Conservation (phyloP, 257 asterid species). For the Solanum rostratum region DNA sequence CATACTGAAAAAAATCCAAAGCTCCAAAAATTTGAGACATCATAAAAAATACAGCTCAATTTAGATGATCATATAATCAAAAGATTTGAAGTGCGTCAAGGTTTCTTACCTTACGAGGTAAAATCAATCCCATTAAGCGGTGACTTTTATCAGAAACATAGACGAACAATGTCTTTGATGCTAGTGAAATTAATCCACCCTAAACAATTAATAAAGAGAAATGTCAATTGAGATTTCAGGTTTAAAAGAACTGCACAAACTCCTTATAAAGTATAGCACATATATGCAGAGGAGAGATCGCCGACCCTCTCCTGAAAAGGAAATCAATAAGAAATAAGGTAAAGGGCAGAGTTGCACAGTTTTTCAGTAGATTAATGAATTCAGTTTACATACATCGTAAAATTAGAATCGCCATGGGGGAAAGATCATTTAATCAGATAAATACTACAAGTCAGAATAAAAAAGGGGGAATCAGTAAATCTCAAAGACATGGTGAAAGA, state of each 20-base stretch:
- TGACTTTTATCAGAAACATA: constrained; percentile 70
- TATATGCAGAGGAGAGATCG: background rate
- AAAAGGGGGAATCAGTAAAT: background rate
- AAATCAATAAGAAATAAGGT: background rate
- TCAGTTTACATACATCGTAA: background rate
- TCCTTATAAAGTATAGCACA: background rate
- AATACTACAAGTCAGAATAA: background rate
- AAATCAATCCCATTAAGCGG: constrained; percentile 87
- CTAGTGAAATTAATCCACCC: constrained; percentile 92
- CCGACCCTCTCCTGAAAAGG: background rate
- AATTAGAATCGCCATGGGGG: background rate
- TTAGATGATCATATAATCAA: background rate
- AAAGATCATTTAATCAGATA: background rate
- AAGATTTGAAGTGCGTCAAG: background rate
- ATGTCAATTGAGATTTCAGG: background rate
- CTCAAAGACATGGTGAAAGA: background rate
- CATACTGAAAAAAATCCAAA: constrained; percentile 35
- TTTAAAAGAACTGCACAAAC: background rate
- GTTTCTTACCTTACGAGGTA: constrained; percentile 62
- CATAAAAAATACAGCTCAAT: background rate
- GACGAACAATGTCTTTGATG: constrained; percentile 76
- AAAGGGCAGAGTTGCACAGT: background rate
- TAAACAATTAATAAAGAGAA: constrained; percentile 8
- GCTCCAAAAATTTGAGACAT: background rate
- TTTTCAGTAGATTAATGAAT: background rate